Evolutionary conservation across 2,329 filamentous ascomycete genomes (phyloP), one percentile per base, ranked within the genome.

Genomic region (Cladosporium sp.): DNA sequence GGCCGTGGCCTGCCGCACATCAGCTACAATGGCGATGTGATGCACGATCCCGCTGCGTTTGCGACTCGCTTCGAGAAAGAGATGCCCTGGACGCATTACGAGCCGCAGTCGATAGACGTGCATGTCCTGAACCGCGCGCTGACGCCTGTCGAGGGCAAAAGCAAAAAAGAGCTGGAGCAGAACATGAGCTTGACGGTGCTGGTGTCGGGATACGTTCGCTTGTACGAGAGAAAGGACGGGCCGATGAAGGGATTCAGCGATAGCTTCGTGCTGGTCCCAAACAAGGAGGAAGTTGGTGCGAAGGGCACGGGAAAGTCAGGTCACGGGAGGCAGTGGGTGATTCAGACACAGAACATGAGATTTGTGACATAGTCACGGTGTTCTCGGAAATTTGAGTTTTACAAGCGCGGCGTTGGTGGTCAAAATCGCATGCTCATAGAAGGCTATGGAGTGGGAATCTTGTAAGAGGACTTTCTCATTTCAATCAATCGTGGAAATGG

Each of bases 241-340:
- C 79, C 79, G 12, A 78, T 82, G 66, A 82, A 82, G 58, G 82
- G 81, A 30, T 95, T 95, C 67, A 86, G 83, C 61, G 90, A 96
- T 68, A 85, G 80, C 1, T 85, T 95, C 65, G 80, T 95, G 19
- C 74, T 96, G 49, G 86, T 92, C 32, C 89, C 90, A 43, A 72
- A 71, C 54, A 62, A 63, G 51, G 68, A 68, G 47, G 55, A 60
- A 38, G 54, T 58, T 13, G 64, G 61, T 2, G 62, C 54, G 8
- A 63, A 60, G 48, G 61, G 63, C 3, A 64, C 60, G 22, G 61
- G 56, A 1, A 63, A 62, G 56, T 57, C 56, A 37, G 68, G 61
- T 27, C 54, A 63, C 50, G 64, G 61, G 12, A 60, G 61, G 55
- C 62, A 60, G 34, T 73, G 69, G 69, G 53, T 73, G 49, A 67